These are phyloP conservation scores for Xylariaceae sp. DNA, from an alignment of 2,329 filamentous ascomycete genomes.

Conservation along the genomic window DNA sequence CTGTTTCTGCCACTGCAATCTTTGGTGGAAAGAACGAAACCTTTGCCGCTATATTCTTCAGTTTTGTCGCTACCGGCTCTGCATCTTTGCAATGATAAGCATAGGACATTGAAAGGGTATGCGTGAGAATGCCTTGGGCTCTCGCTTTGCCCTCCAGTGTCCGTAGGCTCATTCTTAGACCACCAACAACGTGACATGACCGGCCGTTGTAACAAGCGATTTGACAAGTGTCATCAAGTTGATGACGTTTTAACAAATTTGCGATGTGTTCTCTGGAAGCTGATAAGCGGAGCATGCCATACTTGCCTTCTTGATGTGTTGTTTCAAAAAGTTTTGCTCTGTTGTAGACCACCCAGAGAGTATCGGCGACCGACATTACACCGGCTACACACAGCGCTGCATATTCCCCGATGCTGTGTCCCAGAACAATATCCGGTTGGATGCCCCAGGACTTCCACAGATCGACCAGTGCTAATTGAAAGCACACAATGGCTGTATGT, in stretches of 20 bases:
- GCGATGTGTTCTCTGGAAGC: constrained; percentile 40
- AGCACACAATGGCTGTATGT: constrained; percentile 32
- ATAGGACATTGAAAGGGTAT: constrained; percentile 44
- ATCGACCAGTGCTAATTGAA: constrained; percentile 36
- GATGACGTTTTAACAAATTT: constrained; percentile 37
- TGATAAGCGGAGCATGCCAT: constrained; percentile 54
- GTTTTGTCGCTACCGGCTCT: constrained; percentile 50
- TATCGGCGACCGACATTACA: constrained; percentile 53
- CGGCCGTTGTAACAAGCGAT: constrained; percentile 15
- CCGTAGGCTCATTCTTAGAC: constrained; percentile 44
- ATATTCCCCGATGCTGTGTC: constrained; percentile 54
- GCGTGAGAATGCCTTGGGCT: constrained; percentile 38
- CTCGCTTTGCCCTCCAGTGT: constrained; percentile 38
- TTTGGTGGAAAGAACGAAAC: constrained; percentile 41
- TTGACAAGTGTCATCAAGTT: background rate
- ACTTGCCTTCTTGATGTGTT: constrained; percentile 48
- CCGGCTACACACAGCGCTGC: constrained; percentile 55
- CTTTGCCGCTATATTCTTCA: constrained; percentile 43
- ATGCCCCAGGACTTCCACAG: constrained; percentile 37
- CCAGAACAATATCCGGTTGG: constrained; percentile 37
- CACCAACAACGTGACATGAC: constrained; percentile 44
- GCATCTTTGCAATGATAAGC: constrained; percentile 51
- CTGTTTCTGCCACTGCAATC: constrained; percentile 39
- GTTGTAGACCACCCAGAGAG: constrained; percentile 53
- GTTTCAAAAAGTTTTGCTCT: constrained; percentile 50